Evolutionary conservation across 2,329 filamentous ascomycete species (phyloP).

Genomic region (Xylariaceae sp.): DNA sequence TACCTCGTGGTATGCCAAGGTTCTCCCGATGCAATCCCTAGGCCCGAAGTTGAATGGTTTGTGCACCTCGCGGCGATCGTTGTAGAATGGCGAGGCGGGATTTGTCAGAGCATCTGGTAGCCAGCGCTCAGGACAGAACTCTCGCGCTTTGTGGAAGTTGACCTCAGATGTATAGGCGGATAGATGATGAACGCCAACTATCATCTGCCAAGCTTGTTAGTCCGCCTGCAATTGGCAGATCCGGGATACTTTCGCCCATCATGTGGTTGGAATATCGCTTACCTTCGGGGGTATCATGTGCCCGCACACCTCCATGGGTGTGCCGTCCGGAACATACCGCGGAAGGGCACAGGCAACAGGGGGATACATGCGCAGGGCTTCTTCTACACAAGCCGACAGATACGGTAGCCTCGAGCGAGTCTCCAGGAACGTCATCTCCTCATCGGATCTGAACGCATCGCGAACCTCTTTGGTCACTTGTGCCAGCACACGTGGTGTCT

Average conservation of each 20-base stretch:
- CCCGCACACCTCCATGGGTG: constrained; percentile 5
- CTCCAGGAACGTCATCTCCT: constrained; percentile 39
- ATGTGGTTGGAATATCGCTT: neutral
- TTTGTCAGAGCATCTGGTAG: constrained; percentile 20
- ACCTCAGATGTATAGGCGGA: constrained; percentile 24
- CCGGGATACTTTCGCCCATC: neutral
- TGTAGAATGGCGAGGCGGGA: constrained; percentile 10
- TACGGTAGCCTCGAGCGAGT: constrained; percentile 22
- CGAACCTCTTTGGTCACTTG: constrained; percentile 37
- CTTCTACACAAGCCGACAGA: constrained; percentile 25
- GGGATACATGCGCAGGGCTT: constrained; percentile 26
- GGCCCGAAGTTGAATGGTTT: constrained; percentile 25
- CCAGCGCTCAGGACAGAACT: constrained; percentile 29
- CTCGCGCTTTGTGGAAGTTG: constrained; percentile 25
- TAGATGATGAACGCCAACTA: constrained; percentile 25
- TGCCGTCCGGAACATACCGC: constrained; percentile 3
- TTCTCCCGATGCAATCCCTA: constrained; percentile 25
- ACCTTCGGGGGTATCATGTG: constrained; percentile 17
- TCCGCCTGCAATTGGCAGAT: neutral
- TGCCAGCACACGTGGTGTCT: constrained; percentile 30
- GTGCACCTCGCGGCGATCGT: constrained; percentile 25
- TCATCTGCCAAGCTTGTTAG: constrained; percentile 9
- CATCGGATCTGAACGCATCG: constrained; percentile 44
- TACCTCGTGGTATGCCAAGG: constrained; percentile 28
- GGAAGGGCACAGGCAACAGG: constrained; percentile 18